Percentiles rank a stretch among this genome's conserved stretches.
phyloP scores from a whole-genome alignment of 2,329 filamentous ascomycete genomes.

The Myriosclerotinia scirpicola region DNA sequence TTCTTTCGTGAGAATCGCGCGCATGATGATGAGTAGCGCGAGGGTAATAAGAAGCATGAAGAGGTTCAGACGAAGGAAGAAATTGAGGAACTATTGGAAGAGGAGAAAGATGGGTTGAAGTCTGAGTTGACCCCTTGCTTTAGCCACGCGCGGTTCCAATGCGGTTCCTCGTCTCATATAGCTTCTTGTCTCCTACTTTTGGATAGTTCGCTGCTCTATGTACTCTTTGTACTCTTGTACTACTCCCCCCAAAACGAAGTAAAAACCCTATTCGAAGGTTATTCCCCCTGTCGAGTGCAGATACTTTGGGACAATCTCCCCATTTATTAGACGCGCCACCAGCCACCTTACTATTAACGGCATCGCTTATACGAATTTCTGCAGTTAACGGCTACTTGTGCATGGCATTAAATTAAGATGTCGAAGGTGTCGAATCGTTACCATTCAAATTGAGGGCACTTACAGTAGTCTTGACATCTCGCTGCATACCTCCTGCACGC shows the following conservation, averaged over 20 bases:
- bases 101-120: background rate
- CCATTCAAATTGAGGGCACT: slow-evolving; percentile 9
- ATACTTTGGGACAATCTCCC: background rate
- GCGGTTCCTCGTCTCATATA: background rate
- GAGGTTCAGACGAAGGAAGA: slow-evolving; percentile 4
- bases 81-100: slow-evolving; percentile 4
- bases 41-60: slow-evolving; percentile 7
- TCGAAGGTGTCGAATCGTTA: slow-evolving; percentile 9
- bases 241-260: background rate
- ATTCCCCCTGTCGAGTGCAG: slow-evolving; percentile 22
- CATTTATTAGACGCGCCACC: slow-evolving; percentile 21
- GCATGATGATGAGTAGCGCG: slow-evolving; percentile 16
- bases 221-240: background rate
- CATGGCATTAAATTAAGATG: slow-evolving; percentile 6
- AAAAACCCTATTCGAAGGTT: background rate
- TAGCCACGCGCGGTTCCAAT: slow-evolving; percentile 12
- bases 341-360: slow-evolving; percentile 19
- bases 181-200: background rate
- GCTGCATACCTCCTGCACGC: slow-evolving; percentile 11
- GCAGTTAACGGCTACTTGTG: slow-evolving; percentile 16
- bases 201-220: background rate
- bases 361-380: slow-evolving; percentile 12
- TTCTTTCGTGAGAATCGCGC: background rate
- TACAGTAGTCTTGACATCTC: slow-evolving; percentile 17
- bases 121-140: slow-evolving; percentile 13